Evolutionary conservation across 2,329 filamentous ascomycete genomes (phyloP), one percentile per base, ranked within the genome.

Genomic region (Trichoderma koningiopsis): DNA sequence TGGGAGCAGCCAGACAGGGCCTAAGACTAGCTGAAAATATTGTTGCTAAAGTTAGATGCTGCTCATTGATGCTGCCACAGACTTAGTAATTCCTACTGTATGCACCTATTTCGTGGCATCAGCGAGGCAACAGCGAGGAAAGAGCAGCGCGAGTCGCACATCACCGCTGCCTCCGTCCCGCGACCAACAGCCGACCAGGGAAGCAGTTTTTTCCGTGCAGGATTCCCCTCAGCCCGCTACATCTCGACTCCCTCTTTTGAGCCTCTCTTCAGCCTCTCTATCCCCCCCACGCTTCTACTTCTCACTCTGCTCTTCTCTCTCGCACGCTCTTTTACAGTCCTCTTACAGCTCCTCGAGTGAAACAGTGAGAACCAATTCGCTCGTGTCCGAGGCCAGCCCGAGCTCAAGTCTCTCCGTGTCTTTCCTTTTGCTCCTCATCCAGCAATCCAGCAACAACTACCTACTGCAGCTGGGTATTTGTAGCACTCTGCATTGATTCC

Each of bases 11-110:
- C 10, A 33, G 29, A 11, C 59, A 62, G 47, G 40, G 40, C 40
- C 40, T 10, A 19, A 19, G 22, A 49, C 31, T 24, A 53, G 24
- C 22, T 47, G 31, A 31, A 31, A 55, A 35, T 63, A 37, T 27
- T 63, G 49, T 64, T 65, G 13, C 63, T 66, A 66, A 66, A 66
- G 11, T 66, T 66, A 24, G 35, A 47, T 37, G 63, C 53, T 24
- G 40, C 40, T 43, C 40, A 33, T 33, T 33, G 33, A 19, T 43
- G 6, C 37, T 43, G 7, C 35, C 35, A 16, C 14, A 43, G 6
- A 43, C 37, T 8, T 43, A n/a, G 16, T 43, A n/a, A 35, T 35
- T 13, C 33, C 33, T 35, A 14, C 31, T 10, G 31, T 33, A 35
- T 35, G 33, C 16, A 43, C 7, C 16, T 43, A 19, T 10, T 43